These are phyloP conservation scores for Didymella pinodella DNA, from an alignment of 2,329 filamentous ascomycete genomes.

Conservation along the genomic window DNA sequence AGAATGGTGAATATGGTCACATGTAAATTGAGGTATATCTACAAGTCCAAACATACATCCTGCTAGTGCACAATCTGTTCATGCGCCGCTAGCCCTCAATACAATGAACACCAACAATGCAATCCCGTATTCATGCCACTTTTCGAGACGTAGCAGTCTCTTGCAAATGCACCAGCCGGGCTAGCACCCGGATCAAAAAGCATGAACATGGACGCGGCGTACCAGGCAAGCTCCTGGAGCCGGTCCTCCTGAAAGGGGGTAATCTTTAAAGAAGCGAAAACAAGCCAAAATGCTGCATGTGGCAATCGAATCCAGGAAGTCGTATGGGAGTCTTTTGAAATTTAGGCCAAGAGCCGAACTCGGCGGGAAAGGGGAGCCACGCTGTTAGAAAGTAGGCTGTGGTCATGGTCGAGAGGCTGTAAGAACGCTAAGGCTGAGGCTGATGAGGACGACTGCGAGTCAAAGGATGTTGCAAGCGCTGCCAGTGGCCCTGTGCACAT, in stretches of 20 bases:
- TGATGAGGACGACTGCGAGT: constrained; percentile 38
- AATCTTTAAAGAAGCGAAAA: constrained; percentile 41
- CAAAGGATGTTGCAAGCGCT: constrained; percentile 47
- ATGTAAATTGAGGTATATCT: constrained; percentile 8
- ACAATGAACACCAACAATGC: constrained; percentile 18
- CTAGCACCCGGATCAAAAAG: constrained; percentile 42
- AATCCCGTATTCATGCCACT: constrained; percentile 22
- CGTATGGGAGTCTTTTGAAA: constrained; percentile 4
- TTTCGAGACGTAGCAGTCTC: constrained; percentile 26
- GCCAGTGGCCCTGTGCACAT: constrained; percentile 37
- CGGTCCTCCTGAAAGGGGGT: constrained; percentile 45
- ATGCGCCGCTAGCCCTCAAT: constrained; percentile 2
- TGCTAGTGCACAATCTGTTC: background rate
- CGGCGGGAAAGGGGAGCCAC: constrained; percentile 1
- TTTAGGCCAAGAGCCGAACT: constrained; percentile 12
- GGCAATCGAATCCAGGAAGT: background rate
- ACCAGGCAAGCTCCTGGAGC: constrained; percentile 33
- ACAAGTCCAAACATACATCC: constrained; percentile 5
- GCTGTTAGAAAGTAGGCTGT: constrained; percentile 7
- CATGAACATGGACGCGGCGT: constrained; percentile 39
- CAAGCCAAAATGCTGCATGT: constrained; percentile 14
- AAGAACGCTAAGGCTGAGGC: constrained; percentile 31
- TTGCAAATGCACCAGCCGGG: constrained; percentile 30
- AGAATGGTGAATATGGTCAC: background rate
- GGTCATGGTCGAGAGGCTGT: constrained; percentile 19